Base-by-base conservation (phyloP, 768 basidiomycete genomes). In the Auriscalpium orientale region DNA sequence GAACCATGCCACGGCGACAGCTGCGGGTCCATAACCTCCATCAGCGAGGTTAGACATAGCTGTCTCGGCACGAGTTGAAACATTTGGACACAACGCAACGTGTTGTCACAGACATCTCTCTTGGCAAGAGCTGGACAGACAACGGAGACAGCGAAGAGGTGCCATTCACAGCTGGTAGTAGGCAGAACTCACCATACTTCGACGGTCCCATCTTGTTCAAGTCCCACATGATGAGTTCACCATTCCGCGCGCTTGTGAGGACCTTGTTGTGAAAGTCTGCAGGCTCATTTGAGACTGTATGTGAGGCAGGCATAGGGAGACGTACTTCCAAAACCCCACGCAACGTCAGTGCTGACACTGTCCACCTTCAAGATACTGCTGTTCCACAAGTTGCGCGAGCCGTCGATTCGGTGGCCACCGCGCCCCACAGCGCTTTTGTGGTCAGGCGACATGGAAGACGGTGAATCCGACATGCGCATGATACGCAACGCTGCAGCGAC, bases 161-260 rank as follows among this genome's bases (percentile, higher is more conserved):
- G 6, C 11, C 48, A 20, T 7, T 12, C 28, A 34, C 21, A 49
- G 15, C 18, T 43, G 18, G n/a, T n/a, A n/a, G n/a, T n/a, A n/a
- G n/a, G n/a, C n/a, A n/a, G 4, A 7, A 52, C 67, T 58, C 63
- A 91, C 89, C 88, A 62, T 81, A 87, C 71, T 90, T 91, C 44
- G 80, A 79, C 2, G 73, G 65, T 3, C 86, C 84, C 20, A 76
- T 68, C 66, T 83, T 87, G 62, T 84, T 80, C 33, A 90, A 61
- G 66, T 91, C 88, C 89, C 89, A 91, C 76, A 90, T 80, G 34
- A 90, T 86, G 38, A 91, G 77, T 53, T 91, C 89, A 1, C 89
- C 89, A 59, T 89, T 91, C 15, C 85, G 74, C 1, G 87, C 87
- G 64, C 88, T 89, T 3, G 89, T 91, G 20, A 91, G 68, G 49